phyloP scores from a whole-genome alignment of 108 stramenopile genomes.

The Schizochytrium sp. region DNA sequence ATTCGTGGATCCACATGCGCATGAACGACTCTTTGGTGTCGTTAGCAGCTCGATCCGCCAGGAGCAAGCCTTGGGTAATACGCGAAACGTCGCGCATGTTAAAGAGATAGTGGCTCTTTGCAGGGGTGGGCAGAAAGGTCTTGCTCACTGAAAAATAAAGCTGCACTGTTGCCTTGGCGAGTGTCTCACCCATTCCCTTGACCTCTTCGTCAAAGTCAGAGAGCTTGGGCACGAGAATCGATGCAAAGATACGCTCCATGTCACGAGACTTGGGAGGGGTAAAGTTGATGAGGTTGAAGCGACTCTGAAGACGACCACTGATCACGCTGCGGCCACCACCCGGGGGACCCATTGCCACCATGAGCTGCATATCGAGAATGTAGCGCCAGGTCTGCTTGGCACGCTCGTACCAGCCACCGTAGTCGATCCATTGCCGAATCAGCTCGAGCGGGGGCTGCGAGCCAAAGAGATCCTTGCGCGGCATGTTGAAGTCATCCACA shows the following conservation, averaged over 20 bases:
- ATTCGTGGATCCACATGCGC: conserved; percentile 55
- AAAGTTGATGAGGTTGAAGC: conserved; percentile 50
- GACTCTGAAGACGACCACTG: conserved; percentile 41
- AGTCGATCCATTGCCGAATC: conserved; percentile 62
- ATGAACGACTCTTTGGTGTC: conserved; percentile 38
- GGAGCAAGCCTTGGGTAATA: conserved; percentile 49
- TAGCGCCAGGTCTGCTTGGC: conserved; percentile 51
- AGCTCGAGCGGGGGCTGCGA: conserved; percentile 59
- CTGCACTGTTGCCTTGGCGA: conserved; percentile 43
- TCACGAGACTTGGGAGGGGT: conserved; percentile 43
- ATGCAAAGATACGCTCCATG: conserved; percentile 50
- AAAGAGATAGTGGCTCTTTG: conserved; percentile 54
- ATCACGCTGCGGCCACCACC: conserved; percentile 53
- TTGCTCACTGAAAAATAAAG: conserved; percentile 39
- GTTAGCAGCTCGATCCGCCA: conserved; percentile 19
- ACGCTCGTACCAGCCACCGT: conserved; percentile 59
- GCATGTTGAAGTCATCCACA: conserved; percentile 63
- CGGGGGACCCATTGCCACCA: conserved; percentile 59
- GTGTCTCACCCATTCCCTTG: conserved; percentile 31
- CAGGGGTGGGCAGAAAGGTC: conserved; percentile 51
- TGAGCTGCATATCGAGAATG: conserved; percentile 53
- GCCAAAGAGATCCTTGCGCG: conserved; percentile 45
- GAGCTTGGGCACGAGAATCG: conserved; percentile 43
- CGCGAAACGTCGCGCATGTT: conserved; percentile 55
- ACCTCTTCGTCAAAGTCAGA: conserved; percentile 51